These are phyloP conservation scores for Penicillium oxalicum DNA, from an alignment of 2,329 filamentous ascomycete genomes.

Conservation along the genomic window DNA sequence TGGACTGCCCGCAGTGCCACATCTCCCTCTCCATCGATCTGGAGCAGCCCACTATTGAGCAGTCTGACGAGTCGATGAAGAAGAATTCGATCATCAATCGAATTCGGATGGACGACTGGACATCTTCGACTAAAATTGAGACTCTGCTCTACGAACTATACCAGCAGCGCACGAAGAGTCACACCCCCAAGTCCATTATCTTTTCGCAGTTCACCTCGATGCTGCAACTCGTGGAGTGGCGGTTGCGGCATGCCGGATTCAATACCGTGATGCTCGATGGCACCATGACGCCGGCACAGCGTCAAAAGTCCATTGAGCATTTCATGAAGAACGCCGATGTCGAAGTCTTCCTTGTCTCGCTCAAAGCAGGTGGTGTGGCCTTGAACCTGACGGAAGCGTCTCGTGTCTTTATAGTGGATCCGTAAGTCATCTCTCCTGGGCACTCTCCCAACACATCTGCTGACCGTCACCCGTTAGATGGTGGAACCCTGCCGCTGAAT, in stretches of 20 bases:
- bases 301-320: slow-evolving; percentile 87
- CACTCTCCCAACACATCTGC: too few relatives aligned
- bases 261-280: slow-evolving; percentile 98
- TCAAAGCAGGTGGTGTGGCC: slow-evolving; percentile 94
- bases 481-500: slow-evolving; percentile 99
- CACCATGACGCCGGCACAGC: slow-evolving; percentile 90
- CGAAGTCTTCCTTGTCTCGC: slow-evolving; percentile 90
- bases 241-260: slow-evolving; percentile 90
- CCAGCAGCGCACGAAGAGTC: slow-evolving; percentile 83
- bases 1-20: slow-evolving; percentile 79
- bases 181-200: slow-evolving; percentile 93
- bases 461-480: slow-evolving; percentile 51
- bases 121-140: slow-evolving; percentile 96
- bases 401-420: slow-evolving; percentile 91
- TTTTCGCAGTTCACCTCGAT: slow-evolving; percentile 97
- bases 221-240: slow-evolving; percentile 96
- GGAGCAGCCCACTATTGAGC: slow-evolving; percentile 90
- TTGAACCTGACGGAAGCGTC: slow-evolving; percentile 93
- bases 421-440: slow-evolving; percentile 53
- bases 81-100: slow-evolving; percentile 97
- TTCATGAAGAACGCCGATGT: slow-evolving; percentile 95
- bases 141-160: slow-evolving; percentile 91
- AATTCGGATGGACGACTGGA: slow-evolving; percentile 99
- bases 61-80: slow-evolving; percentile 79
- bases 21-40: slow-evolving; percentile 85